These are phyloP conservation scores for Nematocida parisii DNA, from an alignment of 371 early-diverging fungal species.

Conservation along the genomic window DNA sequence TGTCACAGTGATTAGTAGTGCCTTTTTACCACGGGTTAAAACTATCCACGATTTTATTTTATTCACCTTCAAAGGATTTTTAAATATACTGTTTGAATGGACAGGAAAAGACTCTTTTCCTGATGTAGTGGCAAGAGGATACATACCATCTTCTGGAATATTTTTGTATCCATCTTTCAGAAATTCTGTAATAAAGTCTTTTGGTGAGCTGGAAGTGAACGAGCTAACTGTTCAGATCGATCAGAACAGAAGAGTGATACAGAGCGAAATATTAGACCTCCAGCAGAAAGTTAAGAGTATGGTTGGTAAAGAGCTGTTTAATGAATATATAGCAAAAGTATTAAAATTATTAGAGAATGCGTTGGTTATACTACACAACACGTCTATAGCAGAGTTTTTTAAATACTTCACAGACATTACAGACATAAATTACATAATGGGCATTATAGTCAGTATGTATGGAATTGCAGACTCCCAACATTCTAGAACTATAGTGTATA, in stretches of 20 bases:
- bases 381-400: neutral
- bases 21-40: neutral
- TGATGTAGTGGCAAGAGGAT: conserved; percentile 2
- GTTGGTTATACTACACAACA: conserved; percentile 8
- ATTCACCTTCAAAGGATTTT: neutral
- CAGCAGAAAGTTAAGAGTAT: conserved; percentile 9
- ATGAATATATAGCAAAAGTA: neutral
- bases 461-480: neutral
- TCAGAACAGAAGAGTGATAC: neutral
- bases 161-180: conserved; percentile 44
- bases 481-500: conserved; percentile 11
- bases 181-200: conserved; percentile 8
- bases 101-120: neutral
- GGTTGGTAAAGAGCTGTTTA: neutral
- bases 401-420: conserved; percentile 16
- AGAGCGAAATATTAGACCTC: conserved; percentile 16
- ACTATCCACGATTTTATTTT: conserved; percentile 23
- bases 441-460: neutral
- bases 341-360: neutral
- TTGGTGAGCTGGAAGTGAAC: conserved; percentile 12
- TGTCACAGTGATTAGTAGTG: neutral
- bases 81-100: conserved; percentile 11
- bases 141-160: conserved; percentile 12
- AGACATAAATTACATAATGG: neutral
- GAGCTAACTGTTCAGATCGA: conserved; percentile 26